Evolutionary conservation across 495 filamentous ascomycete species (phyloP).

Genomic region (Schizothecium vesticola): DNA sequence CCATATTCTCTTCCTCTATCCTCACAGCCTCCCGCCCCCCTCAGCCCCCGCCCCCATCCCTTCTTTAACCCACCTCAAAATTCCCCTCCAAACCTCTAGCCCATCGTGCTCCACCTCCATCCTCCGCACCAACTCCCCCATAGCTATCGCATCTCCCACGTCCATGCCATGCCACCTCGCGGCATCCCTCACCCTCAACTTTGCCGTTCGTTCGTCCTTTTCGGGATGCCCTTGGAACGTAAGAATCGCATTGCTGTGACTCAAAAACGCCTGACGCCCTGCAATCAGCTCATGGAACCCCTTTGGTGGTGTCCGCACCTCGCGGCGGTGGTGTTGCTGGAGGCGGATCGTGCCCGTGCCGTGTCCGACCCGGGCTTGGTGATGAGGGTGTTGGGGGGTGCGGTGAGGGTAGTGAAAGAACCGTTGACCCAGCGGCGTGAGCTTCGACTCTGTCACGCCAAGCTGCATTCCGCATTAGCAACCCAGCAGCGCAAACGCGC

Average conservation of each 20-base stretch:
- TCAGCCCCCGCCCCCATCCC: constrained; percentile 12
- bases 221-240: constrained; percentile 49
- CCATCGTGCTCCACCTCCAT: constrained; percentile 39
- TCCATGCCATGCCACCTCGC: constrained; percentile 39
- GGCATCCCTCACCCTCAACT: constrained; percentile 33
- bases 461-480: constrained; percentile 22
- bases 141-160: constrained; percentile 16
- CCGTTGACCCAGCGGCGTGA: constrained; percentile 31
- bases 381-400: neutral
- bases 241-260: constrained; percentile 36
- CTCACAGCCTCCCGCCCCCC: neutral
- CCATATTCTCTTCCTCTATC: neutral
- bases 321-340: constrained; percentile 45
- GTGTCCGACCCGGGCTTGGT: neutral
- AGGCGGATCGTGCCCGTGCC: constrained; percentile 16
- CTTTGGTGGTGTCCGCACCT: constrained; percentile 26
- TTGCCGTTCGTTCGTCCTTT: constrained; percentile 40
- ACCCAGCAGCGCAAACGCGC: neutral
- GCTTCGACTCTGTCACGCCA: constrained; percentile 34
- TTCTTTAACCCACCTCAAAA: constrained; percentile 40
- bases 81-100: constrained; percentile 35
- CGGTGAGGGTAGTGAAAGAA: constrained; percentile 27
- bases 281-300: constrained; percentile 34
- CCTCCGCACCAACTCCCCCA: constrained; percentile 11
- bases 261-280: constrained; percentile 38